phyloP scores from a whole-genome alignment of 2,329 filamentous ascomycete species.

The Leptographium radiaticola region DNA sequence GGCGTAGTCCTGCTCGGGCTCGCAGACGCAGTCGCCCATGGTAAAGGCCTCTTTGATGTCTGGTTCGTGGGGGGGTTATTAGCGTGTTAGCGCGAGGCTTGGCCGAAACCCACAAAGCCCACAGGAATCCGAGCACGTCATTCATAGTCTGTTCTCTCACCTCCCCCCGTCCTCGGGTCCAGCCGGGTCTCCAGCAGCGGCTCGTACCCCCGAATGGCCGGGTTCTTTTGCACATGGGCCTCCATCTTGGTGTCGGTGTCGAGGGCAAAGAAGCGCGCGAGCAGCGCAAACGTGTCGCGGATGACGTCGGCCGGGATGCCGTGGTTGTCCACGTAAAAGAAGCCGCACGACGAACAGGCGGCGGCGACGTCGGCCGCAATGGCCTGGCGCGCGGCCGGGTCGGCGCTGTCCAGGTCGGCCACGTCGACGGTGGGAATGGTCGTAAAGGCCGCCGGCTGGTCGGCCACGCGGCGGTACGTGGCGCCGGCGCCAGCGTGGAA shows the following conservation, averaged over 20 bases:
- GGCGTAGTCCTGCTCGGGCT: constrained; percentile 21
- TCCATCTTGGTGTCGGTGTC: constrained; percentile 12
- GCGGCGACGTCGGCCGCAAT: constrained; percentile 2
- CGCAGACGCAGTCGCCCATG: constrained; percentile 23
- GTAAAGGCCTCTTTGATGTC: constrained; percentile 15
- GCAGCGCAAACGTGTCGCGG: constrained; percentile 1
- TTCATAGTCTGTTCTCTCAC: too few relatives aligned
- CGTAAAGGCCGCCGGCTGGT: neutral
- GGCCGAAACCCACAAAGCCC: too few relatives aligned
- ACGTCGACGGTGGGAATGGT: constrained; percentile 7
- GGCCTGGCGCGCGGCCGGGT: neutral
- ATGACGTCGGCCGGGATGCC: constrained; percentile 10
- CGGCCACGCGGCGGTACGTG: neutral
- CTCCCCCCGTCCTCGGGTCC: constrained; percentile 17
- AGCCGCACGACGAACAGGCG: constrained; percentile 15
- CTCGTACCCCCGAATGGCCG: constrained; percentile 21
- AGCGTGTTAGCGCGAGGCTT: too few relatives aligned
- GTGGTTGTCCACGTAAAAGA: constrained; percentile 21
- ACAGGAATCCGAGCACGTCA: too few relatives aligned
- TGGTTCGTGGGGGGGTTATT: neutral
- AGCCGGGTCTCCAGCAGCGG: constrained; percentile 20
- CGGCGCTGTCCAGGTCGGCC: neutral
- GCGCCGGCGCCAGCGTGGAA: constrained; percentile 1
- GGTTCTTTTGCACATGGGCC: constrained; percentile 22
- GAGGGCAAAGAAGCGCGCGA: constrained; percentile 9